Base-by-base conservation (phyloP, 169 alveolate species). In the Plasmodium coatneyi region DNA sequence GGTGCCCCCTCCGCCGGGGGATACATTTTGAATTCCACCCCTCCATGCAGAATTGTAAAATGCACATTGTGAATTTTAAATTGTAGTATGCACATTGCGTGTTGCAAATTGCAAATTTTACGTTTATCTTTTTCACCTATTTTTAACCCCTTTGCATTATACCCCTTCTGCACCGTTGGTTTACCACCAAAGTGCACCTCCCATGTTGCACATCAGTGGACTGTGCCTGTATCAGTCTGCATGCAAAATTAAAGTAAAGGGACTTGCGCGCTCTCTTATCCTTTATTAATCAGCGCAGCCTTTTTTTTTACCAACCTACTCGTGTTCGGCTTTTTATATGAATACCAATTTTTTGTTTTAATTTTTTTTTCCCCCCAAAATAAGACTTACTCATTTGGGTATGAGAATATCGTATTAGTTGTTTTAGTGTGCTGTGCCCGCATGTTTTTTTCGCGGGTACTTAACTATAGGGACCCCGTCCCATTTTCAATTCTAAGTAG, bases 331-430 rank as follows among this genome's bases (percentile, higher is more conserved):
- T 66, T 66, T 19, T 66, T 66, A 28, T 28, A 66, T 66, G 36
- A 66, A 66, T 66, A 66, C 76, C 10, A 66, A 66, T 66, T 66
- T 66, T 66, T 66, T 66, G 76, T 66, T 66, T 66, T 28, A 66
- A 66, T 66, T 25, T 66, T 66, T 60, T 56, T 28, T 28, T 28
- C 5, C 14, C 30, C 39, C 72, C 7, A 66, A 66, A 66, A 66
- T 25, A 22, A 66, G 36, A 66, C 76, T 22, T 66, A 66, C 30
- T 22, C 30, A 66, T 66, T 66, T 66, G 30, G 30, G 36, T 10
- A 66, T 66, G 36, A 66, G 19, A 28, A 66, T 32, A 66, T 25
- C 36, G 76, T 66, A 66, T 66, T 66, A 66, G 36, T 66, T 66
- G 30, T 66, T 66, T 66, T 10, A 66, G 76, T 66, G 16, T 19